Conservation (phyloP, 1,284 basidiomycete species). For the Ceratorhiza oryzae-sativae region DNA sequence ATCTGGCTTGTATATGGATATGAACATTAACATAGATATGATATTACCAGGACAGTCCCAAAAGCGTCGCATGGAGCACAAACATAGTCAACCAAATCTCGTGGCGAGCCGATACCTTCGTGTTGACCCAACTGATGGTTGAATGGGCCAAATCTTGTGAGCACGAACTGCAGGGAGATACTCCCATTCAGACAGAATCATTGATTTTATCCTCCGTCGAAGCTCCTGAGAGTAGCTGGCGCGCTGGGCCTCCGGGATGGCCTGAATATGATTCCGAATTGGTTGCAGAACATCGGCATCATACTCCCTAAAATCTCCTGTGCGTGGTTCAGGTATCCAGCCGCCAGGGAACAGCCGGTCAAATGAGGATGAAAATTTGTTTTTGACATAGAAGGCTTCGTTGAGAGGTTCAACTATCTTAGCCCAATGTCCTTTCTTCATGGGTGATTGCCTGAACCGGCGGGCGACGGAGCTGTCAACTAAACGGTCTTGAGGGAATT, state of each 20-base stretch:
- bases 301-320: background rate
- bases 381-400: background rate
- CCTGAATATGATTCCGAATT: background rate
- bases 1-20: too few species aligned
- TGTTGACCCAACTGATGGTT: background rate
- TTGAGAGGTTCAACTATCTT: background rate
- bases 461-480: background rate
- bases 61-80: too few species aligned
- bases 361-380: background rate
- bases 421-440: background rate
- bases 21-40: too few species aligned
- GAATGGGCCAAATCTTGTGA: constrained; percentile 1
- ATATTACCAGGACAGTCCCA: too few species aligned
- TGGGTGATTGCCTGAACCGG: background rate
- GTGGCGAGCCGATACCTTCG: background rate
- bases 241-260: background rate
- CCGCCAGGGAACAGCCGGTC: background rate
- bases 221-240: background rate
- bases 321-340: background rate
- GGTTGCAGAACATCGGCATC: background rate
- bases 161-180: background rate
- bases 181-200: background rate
- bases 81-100: too few species aligned
- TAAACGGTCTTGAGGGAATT: background rate
- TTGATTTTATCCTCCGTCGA: background rate